These are phyloP conservation scores for Annulohypoxylon nitens DNA, from an alignment of 495 filamentous ascomycete species.

Conservation along the genomic window DNA sequence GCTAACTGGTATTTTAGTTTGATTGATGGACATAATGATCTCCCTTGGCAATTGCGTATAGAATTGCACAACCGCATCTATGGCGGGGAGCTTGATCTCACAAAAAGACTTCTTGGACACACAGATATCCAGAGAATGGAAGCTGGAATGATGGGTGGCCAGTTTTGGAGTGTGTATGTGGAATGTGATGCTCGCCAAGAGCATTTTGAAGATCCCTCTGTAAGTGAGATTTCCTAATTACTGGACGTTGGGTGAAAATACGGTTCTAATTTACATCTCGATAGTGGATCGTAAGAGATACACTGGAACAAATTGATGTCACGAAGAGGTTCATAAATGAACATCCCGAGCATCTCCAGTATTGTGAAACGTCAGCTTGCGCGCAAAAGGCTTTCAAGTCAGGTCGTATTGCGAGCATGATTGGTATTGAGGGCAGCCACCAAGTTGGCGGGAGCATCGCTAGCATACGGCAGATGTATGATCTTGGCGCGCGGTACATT, in stretches of 20 bases:
- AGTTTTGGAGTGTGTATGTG: constrained; percentile 57
- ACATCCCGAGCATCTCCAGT: constrained; percentile 40
- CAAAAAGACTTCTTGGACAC: constrained; percentile 46
- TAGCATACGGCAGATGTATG: constrained; percentile 53
- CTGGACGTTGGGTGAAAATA: background rate
- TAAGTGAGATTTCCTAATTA: constrained; percentile 16
- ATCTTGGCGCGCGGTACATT: constrained; percentile 55
- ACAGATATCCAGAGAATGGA: constrained; percentile 47
- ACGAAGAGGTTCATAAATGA: constrained; percentile 47
- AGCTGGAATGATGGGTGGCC: constrained; percentile 46
- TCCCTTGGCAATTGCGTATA: constrained; percentile 51
- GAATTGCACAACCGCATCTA: constrained; percentile 51
- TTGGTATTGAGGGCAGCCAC: constrained; percentile 52
- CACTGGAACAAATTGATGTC: constrained; percentile 54
- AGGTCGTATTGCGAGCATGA: constrained; percentile 49
- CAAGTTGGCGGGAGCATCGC: constrained; percentile 47
- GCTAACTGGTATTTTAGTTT: constrained; percentile 22
- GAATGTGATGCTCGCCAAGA: constrained; percentile 37
- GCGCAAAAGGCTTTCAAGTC: constrained; percentile 41
- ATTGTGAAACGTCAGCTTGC: constrained; percentile 42
- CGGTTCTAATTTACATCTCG: background rate
- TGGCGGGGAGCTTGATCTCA: constrained; percentile 45
- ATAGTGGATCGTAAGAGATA: constrained; percentile 50
- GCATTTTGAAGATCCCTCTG: constrained; percentile 43
- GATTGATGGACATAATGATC: constrained; percentile 55